Base-by-base conservation (phyloP, 2,329 filamentous ascomycete species). In the Alternaria gaisen region DNA sequence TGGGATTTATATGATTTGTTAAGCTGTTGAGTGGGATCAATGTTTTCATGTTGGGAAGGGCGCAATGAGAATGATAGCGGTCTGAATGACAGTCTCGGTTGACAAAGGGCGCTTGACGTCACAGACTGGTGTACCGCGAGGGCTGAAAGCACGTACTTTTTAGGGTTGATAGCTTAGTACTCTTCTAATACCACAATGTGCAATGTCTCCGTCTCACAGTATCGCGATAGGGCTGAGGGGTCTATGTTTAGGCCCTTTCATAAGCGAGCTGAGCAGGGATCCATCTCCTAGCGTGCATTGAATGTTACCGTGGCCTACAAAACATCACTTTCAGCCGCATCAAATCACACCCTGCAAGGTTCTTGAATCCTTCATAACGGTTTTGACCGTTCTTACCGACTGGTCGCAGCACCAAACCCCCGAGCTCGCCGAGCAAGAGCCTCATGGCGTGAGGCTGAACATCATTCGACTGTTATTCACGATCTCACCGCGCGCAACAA, bases 1-100 rank as follows among this genome's bases (percentile, higher is more conserved):
- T 20, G 40, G n/a, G 12, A 30, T 24, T 32, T 56, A 46, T 34
- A 32, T 60, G n/a, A 18, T 34, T 28, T 38, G 20, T 28, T 47
- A 61, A 60, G 66, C 66, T 70, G 36, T 53, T 48, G 14, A 32
- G 63, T 61, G 58, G 58, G 63, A 66, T 67, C 59, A 57, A 24
- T 42, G 40, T 28, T 7, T 18, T 53, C 14, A n/a, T 41, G 12
- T 11, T 34, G 22, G 12, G n/a, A 52, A 57, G 50, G 55, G 50
- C 48, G 59, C 55, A 50, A 28, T 43, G 47, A 10, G 43, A 41
- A 32, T 48, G 40, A 43, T 40, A 18, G 48, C 44, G 32, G 41
- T 47, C 24, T 55, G 32, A 18, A 34, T 18, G 48, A 26, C 56
- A 30, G 20, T 8, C 30, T 36, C 9, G 3, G 14, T 30, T 5